Base-by-base conservation (phyloP, 176 grass and related monocot species). In the Oryza punctata region DNA sequence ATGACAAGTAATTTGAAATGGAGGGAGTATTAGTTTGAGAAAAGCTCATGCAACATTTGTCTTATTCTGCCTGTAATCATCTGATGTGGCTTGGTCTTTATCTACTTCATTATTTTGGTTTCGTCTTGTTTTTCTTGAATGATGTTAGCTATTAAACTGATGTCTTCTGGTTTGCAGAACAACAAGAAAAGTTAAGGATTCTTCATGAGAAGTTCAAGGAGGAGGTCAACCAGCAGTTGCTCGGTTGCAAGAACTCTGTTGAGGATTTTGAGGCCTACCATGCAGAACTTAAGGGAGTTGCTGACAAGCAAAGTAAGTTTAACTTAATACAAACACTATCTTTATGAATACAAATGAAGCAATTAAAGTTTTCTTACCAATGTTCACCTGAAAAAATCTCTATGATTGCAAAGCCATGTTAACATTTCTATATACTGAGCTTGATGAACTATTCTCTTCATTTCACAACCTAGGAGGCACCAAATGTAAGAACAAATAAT, bases 151-250 rank as follows among this genome's bases (percentile, higher is more conserved):
- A 79, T 70, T 67, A 3, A 41, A 67, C 25, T 72, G 52, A 67
- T 65, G 69, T 76, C 23, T 80, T 85, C 19, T 63, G 72, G 37
- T 82, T 70, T 63, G 33, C 63, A 98, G 96, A 94, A 74, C 89
- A 98, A 87, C 85, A 92, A 85, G 87, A 92, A 54, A 91, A 88
- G 59, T 70, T 98, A 81, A 92, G 75, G 54, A 33, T 85, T 87
- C 85, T 96, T 66, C 91, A 96, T 81, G 89, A 90, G 40, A 98
- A 94, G 85, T 96, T 92, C 77, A 94, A 88, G 85, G 89, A 95
- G 80, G 93, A 95, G 77, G 83, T 96, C 26, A 86, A 87, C 77
- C 88, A 94, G 49, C 93, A 94, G 63, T 80, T 98, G 45, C 63
- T 89, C 45, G 81, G 72, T 65, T 98, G 93, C 81, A 90, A n/a